Percentiles rank a stretch among this genome's conserved stretches.
These are phyloP conservation scores for Laguncularia racemosa DNA, from an alignment of 345 rosid species.

Conservation along the genomic window DNA sequence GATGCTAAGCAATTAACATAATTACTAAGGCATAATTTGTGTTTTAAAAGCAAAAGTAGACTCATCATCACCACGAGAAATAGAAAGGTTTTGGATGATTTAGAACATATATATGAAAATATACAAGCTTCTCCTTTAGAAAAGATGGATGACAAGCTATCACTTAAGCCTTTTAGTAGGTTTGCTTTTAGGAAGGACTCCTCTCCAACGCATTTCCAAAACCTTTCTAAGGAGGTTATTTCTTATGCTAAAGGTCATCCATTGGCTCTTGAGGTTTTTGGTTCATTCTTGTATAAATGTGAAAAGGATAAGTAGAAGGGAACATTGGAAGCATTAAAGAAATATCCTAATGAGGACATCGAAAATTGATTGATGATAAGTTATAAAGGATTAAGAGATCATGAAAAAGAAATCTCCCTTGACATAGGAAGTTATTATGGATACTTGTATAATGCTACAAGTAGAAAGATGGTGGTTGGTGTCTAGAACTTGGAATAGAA, in stretches of 20 bases:
- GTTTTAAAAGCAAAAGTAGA: background rate
- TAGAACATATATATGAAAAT: too few relatives aligned
- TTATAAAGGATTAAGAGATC: too few relatives aligned
- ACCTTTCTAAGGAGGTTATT: background rate
- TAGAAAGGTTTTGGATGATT: background rate
- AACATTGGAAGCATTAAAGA: too few relatives aligned
- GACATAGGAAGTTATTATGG: too few relatives aligned
- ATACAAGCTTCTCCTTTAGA: background rate
- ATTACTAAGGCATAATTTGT: background rate
- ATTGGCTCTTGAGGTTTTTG: background rate
- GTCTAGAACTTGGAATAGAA: too few relatives aligned
- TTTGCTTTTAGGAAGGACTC: background rate
- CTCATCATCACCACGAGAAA: slow-evolving; percentile 2
- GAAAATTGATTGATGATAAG: too few relatives aligned
- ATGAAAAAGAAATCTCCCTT: too few relatives aligned
- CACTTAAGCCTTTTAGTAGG: background rate
- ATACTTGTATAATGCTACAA: too few relatives aligned
- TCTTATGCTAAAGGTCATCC: background rate
- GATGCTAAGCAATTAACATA: background rate
- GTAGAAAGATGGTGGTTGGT: too few relatives aligned
- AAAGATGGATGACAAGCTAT: background rate
- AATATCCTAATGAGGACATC: too few relatives aligned
- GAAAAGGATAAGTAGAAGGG: too few relatives aligned
- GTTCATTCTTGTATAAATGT: too few relatives aligned
- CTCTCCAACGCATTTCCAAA: background rate